Evolutionary conservation across 2,329 filamentous ascomycete species (phyloP).

Genomic region (Exophiala aquamarina): DNA sequence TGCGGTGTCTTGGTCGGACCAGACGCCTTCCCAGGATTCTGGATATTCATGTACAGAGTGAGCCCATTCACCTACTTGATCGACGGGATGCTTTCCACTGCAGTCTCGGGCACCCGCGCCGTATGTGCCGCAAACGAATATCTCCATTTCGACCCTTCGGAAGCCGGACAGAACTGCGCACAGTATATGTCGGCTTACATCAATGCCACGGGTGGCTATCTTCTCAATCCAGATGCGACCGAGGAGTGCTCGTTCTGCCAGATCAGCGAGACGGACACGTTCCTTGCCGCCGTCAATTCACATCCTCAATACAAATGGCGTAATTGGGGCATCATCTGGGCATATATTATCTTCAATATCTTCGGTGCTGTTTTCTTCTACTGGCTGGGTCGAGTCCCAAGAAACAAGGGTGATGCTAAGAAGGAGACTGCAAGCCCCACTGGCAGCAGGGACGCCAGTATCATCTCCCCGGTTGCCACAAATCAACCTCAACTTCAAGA

Average conservation of each 20-base stretch:
- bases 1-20: slow-evolving; percentile 62
- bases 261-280: slow-evolving; percentile 47
- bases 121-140: slow-evolving; percentile 69
- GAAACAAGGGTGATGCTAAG: slow-evolving; percentile 28
- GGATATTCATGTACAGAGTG: slow-evolving; percentile 76
- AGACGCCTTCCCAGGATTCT: slow-evolving; percentile 64
- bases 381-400: slow-evolving; percentile 60
- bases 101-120: slow-evolving; percentile 66
- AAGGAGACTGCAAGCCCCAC: slow-evolving; percentile 5
- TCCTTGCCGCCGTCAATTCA: slow-evolving; percentile 43
- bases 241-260: slow-evolving; percentile 52
- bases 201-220: slow-evolving; percentile 45
- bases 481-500: neutral
- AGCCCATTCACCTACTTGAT: slow-evolving; percentile 83
- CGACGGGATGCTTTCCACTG: slow-evolving; percentile 68
- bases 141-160: slow-evolving; percentile 62
- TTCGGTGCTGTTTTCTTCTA: slow-evolving; percentile 60
- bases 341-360: slow-evolving; percentile 65
- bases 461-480: neutral
- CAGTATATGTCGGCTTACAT: slow-evolving; percentile 60
- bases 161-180: slow-evolving; percentile 57
- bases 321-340: slow-evolving; percentile 71
- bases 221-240: slow-evolving; percentile 50
- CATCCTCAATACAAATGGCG: slow-evolving; percentile 58
- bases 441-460: slow-evolving; percentile 8